Percentiles rank a stretch among this genome's conserved stretches.
Evolutionary conservation across 2,329 filamentous ascomycete species (phyloP).

Genomic region (Ilyonectria robusta): DNA sequence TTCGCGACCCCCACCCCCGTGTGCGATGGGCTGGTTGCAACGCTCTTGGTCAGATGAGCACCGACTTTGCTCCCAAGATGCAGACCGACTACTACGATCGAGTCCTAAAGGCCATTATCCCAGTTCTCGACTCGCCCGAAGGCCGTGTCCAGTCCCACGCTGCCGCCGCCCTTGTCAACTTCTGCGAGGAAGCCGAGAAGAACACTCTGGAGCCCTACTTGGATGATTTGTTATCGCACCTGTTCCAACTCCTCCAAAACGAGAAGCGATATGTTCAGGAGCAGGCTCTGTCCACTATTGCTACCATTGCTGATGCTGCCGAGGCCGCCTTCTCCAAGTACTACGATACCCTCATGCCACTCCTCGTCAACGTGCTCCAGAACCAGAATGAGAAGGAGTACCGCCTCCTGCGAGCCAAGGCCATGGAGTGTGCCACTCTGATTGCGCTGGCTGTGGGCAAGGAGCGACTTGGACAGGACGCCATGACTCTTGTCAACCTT

Average conservation of each 20-base stretch:
- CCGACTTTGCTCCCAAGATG: conserved; percentile 98
- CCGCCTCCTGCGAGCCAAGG: conserved; percentile 91
- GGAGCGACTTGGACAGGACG: conserved; percentile 90
- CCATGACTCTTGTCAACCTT: conserved; percentile 87
- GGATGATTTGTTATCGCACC: conserved; percentile 85
- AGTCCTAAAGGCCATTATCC: conserved; percentile 91
- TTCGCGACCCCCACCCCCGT: conserved; percentile 91
- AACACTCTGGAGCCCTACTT: conserved; percentile 92
- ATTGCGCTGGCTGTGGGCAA: conserved; percentile 97
- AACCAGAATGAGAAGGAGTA: conserved; percentile 96
- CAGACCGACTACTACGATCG: conserved; percentile 93
- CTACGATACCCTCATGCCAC: conserved; percentile 95
- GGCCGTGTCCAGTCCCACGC: conserved; percentile 97
- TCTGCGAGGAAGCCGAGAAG: conserved; percentile 98
- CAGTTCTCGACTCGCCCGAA: conserved; percentile 90
- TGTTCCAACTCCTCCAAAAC: conserved; percentile 90
- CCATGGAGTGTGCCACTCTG: conserved; percentile 98
- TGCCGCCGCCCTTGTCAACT: conserved; percentile 97
- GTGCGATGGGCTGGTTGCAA: conserved; percentile 99
- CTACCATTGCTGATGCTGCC: conserved; percentile 98
- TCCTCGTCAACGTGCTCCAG: conserved; percentile 90
- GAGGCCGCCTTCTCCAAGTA: conserved; percentile 96
- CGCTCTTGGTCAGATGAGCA: conserved; percentile 99
- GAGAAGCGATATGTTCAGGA: conserved; percentile 98
- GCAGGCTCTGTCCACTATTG: conserved; percentile 96